A percentile compares a stretch with the other conserved stretches of the same genome.
phyloP scores from a whole-genome alignment of 2,329 filamentous ascomycete species.

The Aaosphaeria pasadenensis region DNA sequence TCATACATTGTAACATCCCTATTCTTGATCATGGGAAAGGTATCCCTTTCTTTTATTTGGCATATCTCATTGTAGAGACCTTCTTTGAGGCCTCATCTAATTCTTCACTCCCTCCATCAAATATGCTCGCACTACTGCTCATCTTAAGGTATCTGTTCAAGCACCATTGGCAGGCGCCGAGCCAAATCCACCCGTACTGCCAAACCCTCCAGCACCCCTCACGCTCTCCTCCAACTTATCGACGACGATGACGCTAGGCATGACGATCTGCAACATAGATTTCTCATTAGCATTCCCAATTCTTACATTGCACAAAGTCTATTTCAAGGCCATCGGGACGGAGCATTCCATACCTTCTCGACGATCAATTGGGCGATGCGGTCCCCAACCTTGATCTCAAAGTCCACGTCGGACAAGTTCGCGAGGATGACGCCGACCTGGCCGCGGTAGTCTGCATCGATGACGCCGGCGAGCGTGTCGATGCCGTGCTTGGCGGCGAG shows the following conservation, averaged over 20 bases:
- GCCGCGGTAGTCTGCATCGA: conserved; percentile 95
- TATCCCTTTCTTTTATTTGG: no score
- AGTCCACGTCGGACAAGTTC: conserved; percentile 83
- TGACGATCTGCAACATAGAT: conserved; percentile 64
- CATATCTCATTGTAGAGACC: no score
- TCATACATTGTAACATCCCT: no score
- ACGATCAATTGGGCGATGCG: conserved; percentile 90
- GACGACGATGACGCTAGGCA: conserved; percentile 87
- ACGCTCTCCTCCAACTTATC: conserved; percentile 86
- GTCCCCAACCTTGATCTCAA: conserved; percentile 78
- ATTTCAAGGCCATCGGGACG: not conserved
- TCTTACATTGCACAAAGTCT: conserved; percentile 1
- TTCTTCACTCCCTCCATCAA: no score
- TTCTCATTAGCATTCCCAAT: not conserved
- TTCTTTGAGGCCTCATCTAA: no score
- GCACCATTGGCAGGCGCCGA: conserved; percentile 10
- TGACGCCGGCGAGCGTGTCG: conserved; percentile 92
- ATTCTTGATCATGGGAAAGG: no score
- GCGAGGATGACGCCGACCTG: conserved; percentile 93
- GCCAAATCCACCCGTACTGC: conserved; percentile 38
- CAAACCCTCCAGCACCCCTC: conserved; percentile 70
- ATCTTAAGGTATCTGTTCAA: not conserved
- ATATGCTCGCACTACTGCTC: no score
- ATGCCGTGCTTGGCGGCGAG: conserved; percentile 94
- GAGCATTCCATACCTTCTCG: conserved; percentile 60